phyloP scores from a whole-genome alignment of 495 filamentous ascomycete genomes.

The Hypomontagnella monticulosa region DNA sequence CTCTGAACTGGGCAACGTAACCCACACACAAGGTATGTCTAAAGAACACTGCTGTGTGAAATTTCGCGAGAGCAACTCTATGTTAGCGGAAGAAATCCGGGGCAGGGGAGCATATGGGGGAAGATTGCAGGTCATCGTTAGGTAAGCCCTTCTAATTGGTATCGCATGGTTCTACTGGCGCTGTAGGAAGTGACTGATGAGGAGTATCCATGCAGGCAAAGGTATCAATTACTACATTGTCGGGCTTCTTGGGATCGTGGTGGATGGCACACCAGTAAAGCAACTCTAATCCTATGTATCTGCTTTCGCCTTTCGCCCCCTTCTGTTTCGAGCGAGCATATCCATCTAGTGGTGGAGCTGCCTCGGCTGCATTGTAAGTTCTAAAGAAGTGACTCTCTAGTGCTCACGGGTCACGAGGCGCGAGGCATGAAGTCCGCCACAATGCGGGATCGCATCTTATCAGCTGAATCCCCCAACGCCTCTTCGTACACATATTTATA shows the following conservation, averaged over 20 bases:
- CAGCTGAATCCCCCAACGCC: conserved; percentile 11
- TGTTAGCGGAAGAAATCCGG: conserved; percentile 16
- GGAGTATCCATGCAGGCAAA: conserved; percentile 35
- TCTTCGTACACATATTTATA: neutral
- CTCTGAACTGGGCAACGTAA: conserved; percentile 2
- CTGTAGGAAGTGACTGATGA: conserved; percentile 28
- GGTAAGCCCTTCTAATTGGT: conserved; percentile 18
- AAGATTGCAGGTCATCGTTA: conserved; percentile 16
- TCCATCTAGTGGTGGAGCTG: neutral
- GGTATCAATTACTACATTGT: conserved; percentile 37
- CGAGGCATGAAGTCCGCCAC: conserved; percentile 12
- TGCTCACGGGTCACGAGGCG: conserved; percentile 18
- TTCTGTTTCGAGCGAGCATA: neutral
- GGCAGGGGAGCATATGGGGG: conserved; percentile 19
- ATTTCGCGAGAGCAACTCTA: conserved; percentile 36
- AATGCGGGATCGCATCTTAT: conserved; percentile 5
- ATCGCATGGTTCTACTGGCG: conserved; percentile 3
- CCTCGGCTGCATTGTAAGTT: neutral
- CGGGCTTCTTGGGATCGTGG: conserved; percentile 34
- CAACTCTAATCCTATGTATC: conserved; percentile 17
- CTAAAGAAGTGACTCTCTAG: conserved; percentile 22
- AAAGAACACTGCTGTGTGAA: conserved; percentile 30
- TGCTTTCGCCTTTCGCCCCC: neutral
- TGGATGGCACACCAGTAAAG: conserved; percentile 19
- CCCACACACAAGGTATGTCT: conserved; percentile 14